phyloP scores from a whole-genome alignment of 192 early-diverging fungal genomes.

The Entophlyctis luteolus region DNA sequence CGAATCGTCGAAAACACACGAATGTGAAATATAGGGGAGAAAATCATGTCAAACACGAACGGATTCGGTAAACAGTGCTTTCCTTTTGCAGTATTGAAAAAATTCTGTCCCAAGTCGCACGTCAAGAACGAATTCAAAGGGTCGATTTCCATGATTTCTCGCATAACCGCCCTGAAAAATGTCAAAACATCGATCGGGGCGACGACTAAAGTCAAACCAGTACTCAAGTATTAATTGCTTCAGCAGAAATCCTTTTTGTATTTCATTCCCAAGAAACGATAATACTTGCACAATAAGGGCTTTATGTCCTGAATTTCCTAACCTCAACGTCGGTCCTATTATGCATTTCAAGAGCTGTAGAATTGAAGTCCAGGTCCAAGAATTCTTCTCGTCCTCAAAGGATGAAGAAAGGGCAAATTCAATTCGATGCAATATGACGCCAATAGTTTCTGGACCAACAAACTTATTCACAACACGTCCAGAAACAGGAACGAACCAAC shows the following conservation, averaged over 20 bases:
- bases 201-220: neutral
- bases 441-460: too few relatives aligned
- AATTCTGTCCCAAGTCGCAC: neutral
- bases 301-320: neutral
- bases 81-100: slow-evolving; percentile 14
- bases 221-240: slow-evolving; percentile 16
- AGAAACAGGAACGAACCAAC: too few relatives aligned
- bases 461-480: too few relatives aligned
- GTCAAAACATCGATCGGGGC: neutral
- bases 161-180: neutral
- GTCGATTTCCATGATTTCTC: neutral
- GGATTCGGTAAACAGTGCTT: neutral
- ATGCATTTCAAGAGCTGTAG: neutral
- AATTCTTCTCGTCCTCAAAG: slow-evolving; percentile 7
- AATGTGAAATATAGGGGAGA: neutral
- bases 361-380: slow-evolving; percentile 6
- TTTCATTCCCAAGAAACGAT: slow-evolving; percentile 2
- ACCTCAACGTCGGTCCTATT: neutral
- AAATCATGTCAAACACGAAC: neutral
- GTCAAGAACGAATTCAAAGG: neutral
- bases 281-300: neutral
- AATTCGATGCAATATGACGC: too few relatives aligned
- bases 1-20: neutral
- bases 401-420: neutral
- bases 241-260: neutral